A percentile compares a stretch with the other conserved stretches of the same genome.
These are phyloP conservation scores for Gastroboletus turbinatus DNA, from an alignment of 1,284 basidiomycete genomes.

Conservation along the genomic window DNA sequence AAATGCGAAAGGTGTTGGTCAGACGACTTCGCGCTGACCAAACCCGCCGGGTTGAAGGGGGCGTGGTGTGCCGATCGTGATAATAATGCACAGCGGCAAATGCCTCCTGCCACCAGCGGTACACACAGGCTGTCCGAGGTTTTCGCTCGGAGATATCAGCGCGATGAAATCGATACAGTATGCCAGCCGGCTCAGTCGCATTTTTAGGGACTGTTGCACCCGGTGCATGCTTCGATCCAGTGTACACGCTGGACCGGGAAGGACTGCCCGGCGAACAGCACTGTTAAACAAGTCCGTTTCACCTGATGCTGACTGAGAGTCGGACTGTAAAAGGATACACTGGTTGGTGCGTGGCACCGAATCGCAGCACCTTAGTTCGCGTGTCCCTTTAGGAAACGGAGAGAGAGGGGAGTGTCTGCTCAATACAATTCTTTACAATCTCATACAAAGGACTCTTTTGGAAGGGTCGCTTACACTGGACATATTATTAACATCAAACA, in stretches of 20 bases:
- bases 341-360: not conserved
- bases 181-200: not conserved
- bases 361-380: not conserved
- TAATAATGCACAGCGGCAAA: not conserved
- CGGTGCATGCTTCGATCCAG: not conserved
- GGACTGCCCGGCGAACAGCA: not conserved
- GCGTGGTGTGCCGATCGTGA: not conserved
- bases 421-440: not conserved
- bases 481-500: constrained; percentile 6
- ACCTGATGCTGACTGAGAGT: not conserved
- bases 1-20: constrained; percentile 6
- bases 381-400: not conserved
- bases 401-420: not conserved
- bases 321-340: not conserved
- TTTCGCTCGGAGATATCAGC: constrained; percentile 10
- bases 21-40: not conserved
- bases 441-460: constrained; percentile 4
- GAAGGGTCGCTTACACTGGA: constrained; percentile 4
- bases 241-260: not conserved
- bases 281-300: not conserved
- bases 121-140: constrained; percentile 6
- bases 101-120: not conserved
- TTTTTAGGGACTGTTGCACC: not conserved
- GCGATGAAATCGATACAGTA: not conserved
- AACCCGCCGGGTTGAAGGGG: not conserved